These are phyloP conservation scores for Syzygium aqueum DNA, from an alignment of 345 rosid genomes.

Conservation along the genomic window DNA sequence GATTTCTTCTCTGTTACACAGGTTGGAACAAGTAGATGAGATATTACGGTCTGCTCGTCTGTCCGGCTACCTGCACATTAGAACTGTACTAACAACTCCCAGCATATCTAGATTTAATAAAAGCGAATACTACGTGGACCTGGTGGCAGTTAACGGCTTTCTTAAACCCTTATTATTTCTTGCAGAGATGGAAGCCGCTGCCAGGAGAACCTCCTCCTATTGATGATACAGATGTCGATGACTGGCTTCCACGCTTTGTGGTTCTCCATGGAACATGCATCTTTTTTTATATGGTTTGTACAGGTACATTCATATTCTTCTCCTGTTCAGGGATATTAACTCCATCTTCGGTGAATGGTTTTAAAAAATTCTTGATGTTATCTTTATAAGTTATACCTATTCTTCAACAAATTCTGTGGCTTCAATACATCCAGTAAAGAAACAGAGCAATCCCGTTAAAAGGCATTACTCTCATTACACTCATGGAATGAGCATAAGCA, in stretches of 20 bases:
- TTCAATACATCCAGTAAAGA: not conserved
- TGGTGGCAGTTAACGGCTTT: not conserved
- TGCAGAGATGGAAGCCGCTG: slow-evolving; percentile 89
- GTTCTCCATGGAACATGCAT: slow-evolving; percentile 91
- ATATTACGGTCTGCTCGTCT: slow-evolving; percentile 82
- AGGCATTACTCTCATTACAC: not conserved
- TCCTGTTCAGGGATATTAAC: not conserved
- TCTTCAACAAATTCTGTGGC: not conserved
- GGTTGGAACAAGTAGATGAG: slow-evolving; percentile 93
- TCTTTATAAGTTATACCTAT: not conserved
- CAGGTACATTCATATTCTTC: slow-evolving; percentile 36
- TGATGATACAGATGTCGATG: slow-evolving; percentile 90
- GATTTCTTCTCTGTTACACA: slow-evolving; percentile 6
- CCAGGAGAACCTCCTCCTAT: slow-evolving; percentile 93
- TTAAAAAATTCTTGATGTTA: not conserved
- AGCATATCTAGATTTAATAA: not conserved
- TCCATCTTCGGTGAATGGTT: not conserved
- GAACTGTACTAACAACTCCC: slow-evolving; percentile 44
- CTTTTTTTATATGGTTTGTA: slow-evolving; percentile 66
- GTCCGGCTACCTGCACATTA: slow-evolving; percentile 73
- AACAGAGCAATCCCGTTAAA: not conserved
- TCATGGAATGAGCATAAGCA: not conserved
- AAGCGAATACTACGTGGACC: not conserved
- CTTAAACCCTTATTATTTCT: not conserved
- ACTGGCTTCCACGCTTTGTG: slow-evolving; percentile 94